A percentile compares a stretch with the other conserved stretches of the same genome.
phyloP scores from a whole-genome alignment of 78 protist species.

The Dictyostelium brefeldianum region DNA sequence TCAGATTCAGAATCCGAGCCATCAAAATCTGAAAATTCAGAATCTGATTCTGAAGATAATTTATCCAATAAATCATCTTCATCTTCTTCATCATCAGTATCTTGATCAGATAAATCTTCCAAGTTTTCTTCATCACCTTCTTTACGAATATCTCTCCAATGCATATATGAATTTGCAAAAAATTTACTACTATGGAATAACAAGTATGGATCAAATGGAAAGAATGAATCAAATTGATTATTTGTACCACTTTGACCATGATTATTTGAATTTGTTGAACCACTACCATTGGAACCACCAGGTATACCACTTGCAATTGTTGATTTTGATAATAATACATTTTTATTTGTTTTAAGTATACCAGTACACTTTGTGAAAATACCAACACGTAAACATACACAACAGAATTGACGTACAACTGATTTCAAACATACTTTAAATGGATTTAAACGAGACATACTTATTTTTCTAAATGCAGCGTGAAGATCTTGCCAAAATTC shows the following conservation, averaged over 20 bases:
- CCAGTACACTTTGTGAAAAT: slow-evolving; percentile 66
- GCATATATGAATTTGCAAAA: slow-evolving; percentile 14
- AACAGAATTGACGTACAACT: slow-evolving; percentile 71
- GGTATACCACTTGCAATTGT: slow-evolving; percentile 2
- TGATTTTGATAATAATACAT: slow-evolving; percentile 17
- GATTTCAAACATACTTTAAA: slow-evolving; percentile 59
- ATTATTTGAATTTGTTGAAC: too few relatives aligned
- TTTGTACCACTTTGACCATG: background rate
- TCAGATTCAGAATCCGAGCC: slow-evolving; percentile 15
- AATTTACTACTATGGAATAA: slow-evolving; percentile 2
- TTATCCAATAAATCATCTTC: slow-evolving; percentile 31
- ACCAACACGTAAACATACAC: slow-evolving; percentile 68
- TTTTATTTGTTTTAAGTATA: slow-evolving; percentile 42
- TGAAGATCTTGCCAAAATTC: slow-evolving; percentile 73
- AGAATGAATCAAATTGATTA: slow-evolving; percentile 69
- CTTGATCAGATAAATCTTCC: slow-evolving; percentile 46
- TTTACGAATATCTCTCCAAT: slow-evolving; percentile 59
- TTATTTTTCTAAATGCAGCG: slow-evolving; percentile 63
- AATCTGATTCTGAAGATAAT: slow-evolving; percentile 41
- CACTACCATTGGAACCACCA: too few relatives aligned
- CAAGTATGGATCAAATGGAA: slow-evolving; percentile 80
- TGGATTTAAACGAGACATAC: slow-evolving; percentile 51
- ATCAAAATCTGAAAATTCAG: slow-evolving; percentile 61
- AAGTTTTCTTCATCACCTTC: slow-evolving; percentile 68
- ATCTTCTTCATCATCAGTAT: slow-evolving; percentile 30